A percentile compares a stretch with the other conserved stretches of the same genome.
Evolutionary conservation across 1,284 basidiomycete genomes (phyloP).

Genomic region (Leucoagaricus sp.): DNA sequence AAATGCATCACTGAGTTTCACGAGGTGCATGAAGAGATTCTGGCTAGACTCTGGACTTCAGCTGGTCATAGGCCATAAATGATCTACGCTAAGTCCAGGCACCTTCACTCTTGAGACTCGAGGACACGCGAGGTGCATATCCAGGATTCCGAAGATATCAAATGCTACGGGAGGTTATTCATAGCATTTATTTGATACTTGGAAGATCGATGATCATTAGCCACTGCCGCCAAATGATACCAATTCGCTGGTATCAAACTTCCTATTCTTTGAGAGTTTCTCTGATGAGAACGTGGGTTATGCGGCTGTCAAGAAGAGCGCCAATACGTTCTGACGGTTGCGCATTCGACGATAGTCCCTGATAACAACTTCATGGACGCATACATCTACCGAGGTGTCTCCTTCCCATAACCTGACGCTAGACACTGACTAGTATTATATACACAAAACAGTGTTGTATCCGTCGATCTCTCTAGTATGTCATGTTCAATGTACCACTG

Average conservation of each 20-base stretch:
- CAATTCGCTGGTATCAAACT: background rate
- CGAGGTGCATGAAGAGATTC: too few species aligned
- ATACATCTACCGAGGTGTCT: background rate
- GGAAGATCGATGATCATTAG: background rate
- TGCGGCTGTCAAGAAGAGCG: conserved; percentile 3
- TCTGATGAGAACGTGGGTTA: background rate
- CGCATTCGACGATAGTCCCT: background rate
- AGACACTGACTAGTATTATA: too few species aligned
- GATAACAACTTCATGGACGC: background rate
- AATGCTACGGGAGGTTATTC: background rate
- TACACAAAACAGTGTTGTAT: too few species aligned
- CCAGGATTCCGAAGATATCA: background rate
- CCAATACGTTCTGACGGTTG: background rate
- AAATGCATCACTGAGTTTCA: too few species aligned
- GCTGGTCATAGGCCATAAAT: background rate
- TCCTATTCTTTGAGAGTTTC: background rate
- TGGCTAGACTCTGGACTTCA: too few species aligned
- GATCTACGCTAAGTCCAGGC: background rate
- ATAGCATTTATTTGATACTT: background rate
- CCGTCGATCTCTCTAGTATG: too few species aligned
- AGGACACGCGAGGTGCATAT: background rate
- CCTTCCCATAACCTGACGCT: too few species aligned
- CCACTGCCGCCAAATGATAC: too few species aligned
- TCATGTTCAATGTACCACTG: too few species aligned
- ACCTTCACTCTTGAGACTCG: background rate